Base-by-base conservation (phyloP, 2,329 filamentous ascomycete genomes). In the Canariomyces notabilis region DNA sequence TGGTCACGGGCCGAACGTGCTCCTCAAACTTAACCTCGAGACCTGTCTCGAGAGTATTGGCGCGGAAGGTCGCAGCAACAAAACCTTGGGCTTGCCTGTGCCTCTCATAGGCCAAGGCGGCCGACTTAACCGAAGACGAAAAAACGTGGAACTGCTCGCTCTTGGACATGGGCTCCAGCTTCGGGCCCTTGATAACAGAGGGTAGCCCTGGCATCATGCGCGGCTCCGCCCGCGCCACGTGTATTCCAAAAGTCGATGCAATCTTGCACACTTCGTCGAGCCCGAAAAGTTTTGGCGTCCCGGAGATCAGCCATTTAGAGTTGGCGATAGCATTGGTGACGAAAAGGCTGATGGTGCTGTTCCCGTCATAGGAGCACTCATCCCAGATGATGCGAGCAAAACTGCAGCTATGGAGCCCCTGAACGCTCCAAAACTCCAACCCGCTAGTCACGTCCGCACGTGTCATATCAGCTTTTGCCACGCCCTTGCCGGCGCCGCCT, bases 21-120 rank as follows among this genome's bases (percentile, higher is more conserved):
- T 50, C 52, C 23, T 22, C 37, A 9, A 33, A 34, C 9, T 26
- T 15, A n/a, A 46, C 29, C 2, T 42, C 22, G 6, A 44, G 36
- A 2, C 54, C 37, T 6, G 50, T 42, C 20, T 65, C 58, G 6
- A 66, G 55, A 2, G 55, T 50, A 47, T 70, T 82, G 12, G 64
- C 59, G 4, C 80, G 69, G 43, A 75, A 73, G 57, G 80, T 82
- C 42, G 75, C 71, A 60, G 79, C 79, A 50, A 84, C 64, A 21
- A 83, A 66, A 11, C 68, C 66, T 54, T 82, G 74, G 33, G 74
- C 67, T 19, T 68, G 64, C 6, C 53, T 33, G 21, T 70, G 64
- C 1, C 70, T 59, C 11, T 69, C 62, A 1, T 50, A 37, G 1
- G 67, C 62, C 22, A 65, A 59, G 8, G 60, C 50, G 8, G 63